Evolutionary conservation across 2,329 filamentous ascomycete species (phyloP).

Genomic region (Talaromyces marneffei): DNA sequence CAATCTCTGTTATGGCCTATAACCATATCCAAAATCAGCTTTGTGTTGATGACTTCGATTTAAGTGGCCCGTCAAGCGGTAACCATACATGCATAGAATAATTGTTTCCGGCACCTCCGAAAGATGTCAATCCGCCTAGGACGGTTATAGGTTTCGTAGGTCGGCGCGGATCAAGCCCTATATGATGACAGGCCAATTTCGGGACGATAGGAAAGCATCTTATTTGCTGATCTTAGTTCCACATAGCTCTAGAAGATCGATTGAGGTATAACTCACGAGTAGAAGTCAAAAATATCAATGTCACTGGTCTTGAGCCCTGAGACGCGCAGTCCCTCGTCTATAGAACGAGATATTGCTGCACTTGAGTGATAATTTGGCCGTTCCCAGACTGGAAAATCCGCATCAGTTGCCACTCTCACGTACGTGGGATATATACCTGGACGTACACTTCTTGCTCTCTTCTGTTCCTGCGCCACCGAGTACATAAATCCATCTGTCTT

Average conservation of each 20-base stretch:
- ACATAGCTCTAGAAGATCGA: background rate
- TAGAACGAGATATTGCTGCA: constrained; percentile 52
- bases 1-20: constrained; percentile 51
- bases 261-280: constrained; percentile 44
- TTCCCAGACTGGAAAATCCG: constrained; percentile 51
- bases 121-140: constrained; percentile 61
- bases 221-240: background rate
- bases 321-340: constrained; percentile 49
- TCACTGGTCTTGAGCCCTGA: constrained; percentile 46
- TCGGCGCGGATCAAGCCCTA: constrained; percentile 47
- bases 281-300: constrained; percentile 59
- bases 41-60: constrained; percentile 17
- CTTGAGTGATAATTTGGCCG: constrained; percentile 54
- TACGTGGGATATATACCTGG: background rate
- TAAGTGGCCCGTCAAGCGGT: background rate
- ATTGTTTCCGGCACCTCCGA: constrained; percentile 66
- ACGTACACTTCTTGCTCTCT: constrained; percentile 52
- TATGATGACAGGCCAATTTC: constrained; percentile 58
- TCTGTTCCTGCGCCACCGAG: constrained; percentile 58
- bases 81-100: constrained; percentile 59
- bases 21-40: background rate
- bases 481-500: constrained; percentile 58
- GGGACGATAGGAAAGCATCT: constrained; percentile 66
- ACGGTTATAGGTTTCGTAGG: constrained; percentile 52
- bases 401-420: background rate